Base-by-base conservation (phyloP, 1,139 yeast species). In the Kurtzmaniella quercitrusa region DNA sequence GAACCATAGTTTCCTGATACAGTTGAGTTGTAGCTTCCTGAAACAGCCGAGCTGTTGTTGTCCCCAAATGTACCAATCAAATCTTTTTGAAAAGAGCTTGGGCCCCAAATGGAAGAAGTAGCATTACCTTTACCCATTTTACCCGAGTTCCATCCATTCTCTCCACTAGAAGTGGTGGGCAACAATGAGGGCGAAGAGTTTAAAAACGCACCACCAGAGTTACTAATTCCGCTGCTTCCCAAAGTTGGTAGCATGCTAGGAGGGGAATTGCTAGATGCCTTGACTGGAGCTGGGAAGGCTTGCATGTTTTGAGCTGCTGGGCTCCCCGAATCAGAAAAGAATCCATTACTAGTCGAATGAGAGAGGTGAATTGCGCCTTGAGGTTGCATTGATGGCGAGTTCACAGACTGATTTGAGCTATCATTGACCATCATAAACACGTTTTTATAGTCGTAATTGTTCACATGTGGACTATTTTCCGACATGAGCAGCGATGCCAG, bases 171-270 rank as follows among this genome's bases (percentile, higher is more conserved):
- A 9, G 40, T 33, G n/a, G 39, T 35, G 18, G 44, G 44, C 22
- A 49, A 41, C 20, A 49, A 45, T 14, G 50, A 46, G 2, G 50
- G 47, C 18, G 46, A 34, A 17, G 37, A 41, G 35, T 40, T 43
- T 18, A 44, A 39, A 41, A 47, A 42, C 8, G 18, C 34, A 3
- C 45, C 42, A n/a, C 40, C 17, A 23, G 42, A 18, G 16, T 33
- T 36, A 11, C 14, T 4, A 14, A 50, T 42, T 18, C 52, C 49
- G 9, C 50, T 45, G 7, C 49, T 32, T 11, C 43, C 40, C 4
- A 53, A 54, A 33, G 53, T 48, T 41, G 59, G 51, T 39, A 59
- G 55, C 46, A 60, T 52, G 40, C 54, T 60, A 14, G 65, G 63
- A 7, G 66, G 65, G n/a, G 65, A 57, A 44, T 45, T 48, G 33